Evolutionary conservation across 495 filamentous ascomycete genomes (phyloP).

Genomic region (Lepraria neglecta): DNA sequence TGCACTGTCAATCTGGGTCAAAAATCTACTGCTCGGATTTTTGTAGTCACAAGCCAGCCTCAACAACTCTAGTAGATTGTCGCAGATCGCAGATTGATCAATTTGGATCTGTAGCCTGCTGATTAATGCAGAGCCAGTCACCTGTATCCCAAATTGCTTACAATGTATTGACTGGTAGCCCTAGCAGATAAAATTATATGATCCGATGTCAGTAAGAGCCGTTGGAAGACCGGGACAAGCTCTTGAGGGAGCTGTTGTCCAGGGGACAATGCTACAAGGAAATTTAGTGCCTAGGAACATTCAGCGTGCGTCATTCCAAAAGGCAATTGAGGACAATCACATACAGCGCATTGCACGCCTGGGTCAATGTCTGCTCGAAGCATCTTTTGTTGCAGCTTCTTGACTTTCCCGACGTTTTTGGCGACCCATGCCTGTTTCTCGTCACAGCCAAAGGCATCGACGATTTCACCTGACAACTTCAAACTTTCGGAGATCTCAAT

Average conservation of each 20-base stretch:
- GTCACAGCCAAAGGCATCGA: conserved; percentile 38
- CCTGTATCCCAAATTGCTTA: not conserved
- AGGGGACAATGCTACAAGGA: conserved; percentile 28
- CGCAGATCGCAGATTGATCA: conserved; percentile 11
- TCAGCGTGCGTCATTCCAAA: not conserved
- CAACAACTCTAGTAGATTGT: conserved; percentile 8
- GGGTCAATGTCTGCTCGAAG: conserved; percentile 35
- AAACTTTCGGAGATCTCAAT: conserved; percentile 44
- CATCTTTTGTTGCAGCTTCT: conserved; percentile 50
- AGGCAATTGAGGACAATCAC: not conserved
- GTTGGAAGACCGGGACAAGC: conserved; percentile 7
- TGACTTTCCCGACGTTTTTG: conserved; percentile 38
- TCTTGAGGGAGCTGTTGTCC: conserved; percentile 11
- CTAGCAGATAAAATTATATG: not conserved
- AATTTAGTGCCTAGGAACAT: conserved; percentile 34
- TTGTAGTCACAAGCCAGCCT: not conserved
- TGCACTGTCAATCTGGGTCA: conserved; percentile 1
- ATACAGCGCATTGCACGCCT: conserved; percentile 40
- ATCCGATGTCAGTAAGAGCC: not conserved
- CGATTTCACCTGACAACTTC: conserved; percentile 44
- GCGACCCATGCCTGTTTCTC: conserved; percentile 43
- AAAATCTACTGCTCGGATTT: not conserved
- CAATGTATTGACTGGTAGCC: conserved; percentile 8
- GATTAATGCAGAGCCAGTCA: not conserved
- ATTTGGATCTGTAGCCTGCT: conserved; percentile 9